These are phyloP conservation scores for Alectoria sarmentosa DNA, from an alignment of 495 filamentous ascomycete genomes.

Conservation along the genomic window DNA sequence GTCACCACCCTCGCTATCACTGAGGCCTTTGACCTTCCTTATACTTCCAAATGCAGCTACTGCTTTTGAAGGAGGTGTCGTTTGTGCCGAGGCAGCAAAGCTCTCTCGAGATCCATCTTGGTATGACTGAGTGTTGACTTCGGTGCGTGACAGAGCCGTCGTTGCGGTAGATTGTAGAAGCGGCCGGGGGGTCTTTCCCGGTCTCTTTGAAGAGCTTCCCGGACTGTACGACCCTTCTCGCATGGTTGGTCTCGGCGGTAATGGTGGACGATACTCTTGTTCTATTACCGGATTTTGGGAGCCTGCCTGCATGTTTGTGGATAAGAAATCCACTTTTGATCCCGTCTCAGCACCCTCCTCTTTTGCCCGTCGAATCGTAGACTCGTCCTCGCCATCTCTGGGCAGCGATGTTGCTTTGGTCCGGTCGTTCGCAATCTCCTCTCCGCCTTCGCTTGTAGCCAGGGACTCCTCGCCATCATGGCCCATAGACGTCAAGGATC, in stretches of 20 bases:
- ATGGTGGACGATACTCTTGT: slow-evolving; percentile 34
- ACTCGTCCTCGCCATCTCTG: not conserved
- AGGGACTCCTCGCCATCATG: slow-evolving; percentile 13
- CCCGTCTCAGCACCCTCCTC: not conserved
- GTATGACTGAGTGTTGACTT: slow-evolving; percentile 65
- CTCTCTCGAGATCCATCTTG: slow-evolving; percentile 58
- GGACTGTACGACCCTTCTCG: slow-evolving; percentile 33
- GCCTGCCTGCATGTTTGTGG: not conserved
- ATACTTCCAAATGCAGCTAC: slow-evolving; percentile 37
- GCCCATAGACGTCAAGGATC: slow-evolving; percentile 11
- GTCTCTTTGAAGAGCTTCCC: slow-evolving; percentile 27
- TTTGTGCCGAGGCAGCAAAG: slow-evolving; percentile 43
- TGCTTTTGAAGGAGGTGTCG: slow-evolving; percentile 33
- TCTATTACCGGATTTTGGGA: not conserved
- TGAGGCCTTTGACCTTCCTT: slow-evolving; percentile 41
- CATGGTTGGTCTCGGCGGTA: slow-evolving; percentile 60
- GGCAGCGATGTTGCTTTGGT: not conserved
- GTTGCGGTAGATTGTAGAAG: slow-evolving; percentile 66
- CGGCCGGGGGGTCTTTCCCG: slow-evolving; percentile 30
- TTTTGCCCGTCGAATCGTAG: slow-evolving; percentile 1
- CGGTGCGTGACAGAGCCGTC: slow-evolving; percentile 71
- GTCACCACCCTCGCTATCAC: slow-evolving; percentile 63
- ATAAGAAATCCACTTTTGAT: not conserved
- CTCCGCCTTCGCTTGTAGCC: slow-evolving; percentile 8
- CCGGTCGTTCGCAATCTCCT: not conserved